Percentiles rank a stretch among this genome's conserved stretches.
Conservation (phyloP, 768 basidiomycete species). For the Mycena belliarum region DNA sequence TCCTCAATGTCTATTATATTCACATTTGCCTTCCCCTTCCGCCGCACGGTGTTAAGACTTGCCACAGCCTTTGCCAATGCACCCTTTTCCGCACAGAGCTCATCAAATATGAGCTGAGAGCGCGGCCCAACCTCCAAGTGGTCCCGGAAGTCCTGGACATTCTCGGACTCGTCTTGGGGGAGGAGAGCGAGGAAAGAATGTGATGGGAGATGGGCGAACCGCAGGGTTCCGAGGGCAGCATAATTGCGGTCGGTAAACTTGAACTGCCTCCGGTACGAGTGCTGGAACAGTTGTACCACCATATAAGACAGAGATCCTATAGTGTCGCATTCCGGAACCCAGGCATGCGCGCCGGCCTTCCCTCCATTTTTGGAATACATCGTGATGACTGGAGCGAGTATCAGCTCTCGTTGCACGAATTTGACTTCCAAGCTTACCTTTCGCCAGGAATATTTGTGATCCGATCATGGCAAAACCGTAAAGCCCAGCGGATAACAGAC, state of each 20-base stretch:
- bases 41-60: neutral
- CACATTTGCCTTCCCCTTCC: neutral
- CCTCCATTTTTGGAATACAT: conserved; percentile 5
- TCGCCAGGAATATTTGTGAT: neutral
- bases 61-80: neutral
- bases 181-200: neutral
- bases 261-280: neutral
- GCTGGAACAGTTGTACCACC: neutral
- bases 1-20: neutral
- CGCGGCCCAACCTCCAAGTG: neutral
- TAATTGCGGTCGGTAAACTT: neutral
- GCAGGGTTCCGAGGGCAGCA: neutral
- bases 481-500: neutral
- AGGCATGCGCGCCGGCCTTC: neutral
- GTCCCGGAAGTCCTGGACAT: neutral
- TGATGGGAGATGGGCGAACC: neutral
- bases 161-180: neutral
- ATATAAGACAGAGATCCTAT: conserved; percentile 2
- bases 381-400: neutral
- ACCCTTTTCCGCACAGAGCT: neutral
- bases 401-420: neutral
- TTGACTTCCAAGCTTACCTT: neutral
- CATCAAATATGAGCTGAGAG: neutral
- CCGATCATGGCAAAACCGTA: neutral
- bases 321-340: neutral